Evolutionary conservation across 306 rosid species (phyloP), one percentile per base, ranked within the genome.

Genomic region (Datisca glomerata): DNA sequence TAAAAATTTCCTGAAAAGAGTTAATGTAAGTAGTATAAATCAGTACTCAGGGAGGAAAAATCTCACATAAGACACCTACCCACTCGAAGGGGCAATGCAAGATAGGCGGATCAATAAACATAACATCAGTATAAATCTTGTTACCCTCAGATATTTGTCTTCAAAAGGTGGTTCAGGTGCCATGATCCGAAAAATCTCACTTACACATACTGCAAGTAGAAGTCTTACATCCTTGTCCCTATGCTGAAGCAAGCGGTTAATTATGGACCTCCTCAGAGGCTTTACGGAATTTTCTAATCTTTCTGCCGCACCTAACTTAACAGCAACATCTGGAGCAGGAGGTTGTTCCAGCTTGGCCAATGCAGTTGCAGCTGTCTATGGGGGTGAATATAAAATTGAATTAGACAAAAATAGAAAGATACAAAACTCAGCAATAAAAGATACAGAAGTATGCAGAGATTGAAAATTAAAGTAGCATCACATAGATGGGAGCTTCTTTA

Each of bases 121-220:
- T 17, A 20, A 40, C 39, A 47, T 28, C 57, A 16, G 36, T 1
- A 39, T 49, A 13, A 14, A 34, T 43, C 29, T 21, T 7, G 27
- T 12, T 76, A 89, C 97, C 85, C 76, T 74, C 22, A 83, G 64
- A 72, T 79, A 47, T 55, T 41, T 58, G 53, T 72, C 96, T 49
- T 62, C 69, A 17, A 84, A 80, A 31, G 98, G 95, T 2, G 75
- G 92, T 44, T 80, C 78, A 7, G 98, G 98, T 28, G 96, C 94
- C 74, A 58, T 64, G 56, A 78, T 57, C 47, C 98, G 63, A 32
- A 91, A 75, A n/a, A 80, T 55, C 24, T 91, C 98, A 15, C 74
- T 57, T 18, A 59, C 59, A 32, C 94, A 91, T 18, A 84, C 59
- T 27, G 94, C 91, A 59, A 80, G 78, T 21, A 78, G 53, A 55